These are phyloP conservation scores for Marasmius fiardii DNA, from an alignment of 1,284 basidiomycete genomes.

Conservation along the genomic window DNA sequence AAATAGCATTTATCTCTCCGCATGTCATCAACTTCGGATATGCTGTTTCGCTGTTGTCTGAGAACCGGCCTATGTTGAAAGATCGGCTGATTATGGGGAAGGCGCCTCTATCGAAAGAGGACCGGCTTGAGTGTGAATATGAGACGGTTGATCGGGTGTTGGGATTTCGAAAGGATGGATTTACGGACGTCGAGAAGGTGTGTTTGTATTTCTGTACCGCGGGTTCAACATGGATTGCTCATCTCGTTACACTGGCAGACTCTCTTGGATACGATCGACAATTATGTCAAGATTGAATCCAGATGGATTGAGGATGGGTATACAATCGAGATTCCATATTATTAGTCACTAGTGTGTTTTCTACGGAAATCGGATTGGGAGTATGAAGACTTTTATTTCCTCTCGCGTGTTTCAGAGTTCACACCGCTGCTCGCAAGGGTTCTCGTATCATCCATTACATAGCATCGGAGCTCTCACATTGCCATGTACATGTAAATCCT, in stretches of 20 bases:
- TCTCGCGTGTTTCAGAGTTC: too few species aligned
- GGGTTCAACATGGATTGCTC: background rate
- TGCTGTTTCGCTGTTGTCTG: slow-evolving; percentile 4
- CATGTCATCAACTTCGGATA: slow-evolving; percentile 2
- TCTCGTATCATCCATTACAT: too few species aligned
- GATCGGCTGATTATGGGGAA: slow-evolving; percentile 3
- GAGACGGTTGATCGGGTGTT: slow-evolving; percentile 4
- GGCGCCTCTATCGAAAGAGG: background rate
- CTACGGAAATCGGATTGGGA: too few species aligned
- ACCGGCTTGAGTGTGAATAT: slow-evolving; percentile 1
- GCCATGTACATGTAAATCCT: too few species aligned
- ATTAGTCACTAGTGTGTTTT: too few species aligned
- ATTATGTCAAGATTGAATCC: slow-evolving; percentile 4
- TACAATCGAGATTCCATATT: slow-evolving; percentile 4
- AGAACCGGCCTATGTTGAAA: slow-evolving; percentile 10
- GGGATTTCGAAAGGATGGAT: slow-evolving; percentile 2
- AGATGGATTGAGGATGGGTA: slow-evolving; percentile 9
- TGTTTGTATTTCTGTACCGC: background rate
- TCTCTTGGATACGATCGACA: slow-evolving; percentile 9
- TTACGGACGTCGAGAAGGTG: background rate
- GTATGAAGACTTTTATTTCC: too few species aligned
- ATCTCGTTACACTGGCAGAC: background rate
- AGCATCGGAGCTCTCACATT: too few species aligned
- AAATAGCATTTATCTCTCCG: slow-evolving; percentile 7
- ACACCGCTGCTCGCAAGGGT: too few species aligned